Percentiles rank a stretch among this genome's conserved stretches.
Evolutionary conservation across 805 yeast species (phyloP).

Genomic region (Cyberlindnera maritima): DNA sequence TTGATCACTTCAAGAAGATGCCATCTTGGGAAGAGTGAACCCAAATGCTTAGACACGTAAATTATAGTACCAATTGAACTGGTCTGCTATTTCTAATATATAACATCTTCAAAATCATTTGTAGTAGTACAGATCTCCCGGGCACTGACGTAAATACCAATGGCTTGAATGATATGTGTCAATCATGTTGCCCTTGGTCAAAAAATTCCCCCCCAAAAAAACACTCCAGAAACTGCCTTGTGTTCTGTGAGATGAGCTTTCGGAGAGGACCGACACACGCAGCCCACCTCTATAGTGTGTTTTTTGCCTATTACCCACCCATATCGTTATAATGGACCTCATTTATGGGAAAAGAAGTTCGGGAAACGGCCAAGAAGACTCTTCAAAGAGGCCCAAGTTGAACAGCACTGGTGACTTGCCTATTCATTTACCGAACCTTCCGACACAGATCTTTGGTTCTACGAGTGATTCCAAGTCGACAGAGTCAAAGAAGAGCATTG

Average conservation of each 20-base stretch:
- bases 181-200: background rate
- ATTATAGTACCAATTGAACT: no score
- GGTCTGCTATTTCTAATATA: background rate
- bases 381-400: background rate
- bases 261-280: no score
- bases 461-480: no score
- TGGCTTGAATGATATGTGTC: no score
- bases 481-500: no score
- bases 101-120: no score
- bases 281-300: no score
- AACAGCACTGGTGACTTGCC: background rate
- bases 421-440: background rate
- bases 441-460: conserved; percentile 1
- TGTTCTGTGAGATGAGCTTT: no score
- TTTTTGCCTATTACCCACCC: background rate
- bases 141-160: no score
- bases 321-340: conserved; percentile 15
- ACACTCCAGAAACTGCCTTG: background rate
- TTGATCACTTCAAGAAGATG: conserved; percentile 19
- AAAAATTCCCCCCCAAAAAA: background rate
- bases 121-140: background rate
- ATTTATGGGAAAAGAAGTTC: conserved; percentile 18
- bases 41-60: background rate
- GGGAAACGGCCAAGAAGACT: background rate
- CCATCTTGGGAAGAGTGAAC: conserved; percentile 18